phyloP scores from a whole-genome alignment of 2,329 filamentous ascomycete species.

The Monilinia fructicola region DNA sequence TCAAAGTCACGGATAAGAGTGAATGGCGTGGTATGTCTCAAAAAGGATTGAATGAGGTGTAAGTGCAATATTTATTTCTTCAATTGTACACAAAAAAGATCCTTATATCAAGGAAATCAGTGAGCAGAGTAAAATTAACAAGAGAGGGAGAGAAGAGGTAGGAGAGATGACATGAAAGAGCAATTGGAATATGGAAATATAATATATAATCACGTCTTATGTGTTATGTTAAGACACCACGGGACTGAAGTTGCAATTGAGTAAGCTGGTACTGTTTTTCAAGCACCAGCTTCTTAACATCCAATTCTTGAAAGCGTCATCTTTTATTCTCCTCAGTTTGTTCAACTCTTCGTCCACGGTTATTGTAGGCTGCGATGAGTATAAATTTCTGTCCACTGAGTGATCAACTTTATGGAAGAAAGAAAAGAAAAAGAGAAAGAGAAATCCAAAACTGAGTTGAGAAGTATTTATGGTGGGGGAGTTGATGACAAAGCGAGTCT shows the following conservation, averaged over 20 bases:
- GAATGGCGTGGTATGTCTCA: not conserved
- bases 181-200: constrained; percentile 24
- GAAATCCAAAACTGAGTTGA: constrained; percentile 9
- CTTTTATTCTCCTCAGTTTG: constrained; percentile 51
- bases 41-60: not conserved
- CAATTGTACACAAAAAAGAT: constrained; percentile 6
- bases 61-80: not conserved
- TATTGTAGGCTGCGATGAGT: constrained; percentile 48
- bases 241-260: constrained; percentile 37
- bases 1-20: constrained; percentile 10
- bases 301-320: constrained; percentile 42
- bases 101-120: not conserved
- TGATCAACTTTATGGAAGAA: constrained; percentile 54
- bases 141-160: constrained; percentile 32
- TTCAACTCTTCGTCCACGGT: constrained; percentile 57
- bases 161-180: constrained; percentile 4
- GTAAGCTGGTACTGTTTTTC: constrained; percentile 32
- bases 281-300: constrained; percentile 39
- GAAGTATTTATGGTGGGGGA: constrained; percentile 19
- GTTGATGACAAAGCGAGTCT: not conserved
- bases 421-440: constrained; percentile 42
- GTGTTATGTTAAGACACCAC: constrained; percentile 37
- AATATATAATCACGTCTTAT: too few species aligned
- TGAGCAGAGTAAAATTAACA: not conserved
- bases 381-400: constrained; percentile 56